Evolutionary conservation across 176 grass and related monocot species (phyloP).

Genomic region (bread wheat (Triticum aestivum)): IWGSC_CS_RefSeq_v2.1 NC_057814.1:438945217-438945716

Average conservation of each 20-base stretch:
- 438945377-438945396: background rate
- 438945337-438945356: background rate
- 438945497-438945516: background rate
- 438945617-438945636: background rate
- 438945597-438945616: background rate
- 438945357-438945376: background rate
- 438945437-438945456: background rate
- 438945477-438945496: background rate
- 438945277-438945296: background rate
- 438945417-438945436: background rate
- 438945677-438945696: background rate
- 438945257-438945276: background rate
- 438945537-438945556: background rate
- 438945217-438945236: background rate
- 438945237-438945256: background rate
- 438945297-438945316: background rate
- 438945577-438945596: background rate
- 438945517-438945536: background rate
- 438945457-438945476: background rate
- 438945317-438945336: no score
- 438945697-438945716: no score
- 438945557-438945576: background rate
- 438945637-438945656: background rate
- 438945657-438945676: background rate
- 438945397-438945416: background rate